A percentile compares a stretch with the other conserved stretches of the same genome.
These are phyloP conservation scores for Xylaria sp. DNA, from an alignment of 2,329 filamentous ascomycete species.

Conservation along the genomic window DNA sequence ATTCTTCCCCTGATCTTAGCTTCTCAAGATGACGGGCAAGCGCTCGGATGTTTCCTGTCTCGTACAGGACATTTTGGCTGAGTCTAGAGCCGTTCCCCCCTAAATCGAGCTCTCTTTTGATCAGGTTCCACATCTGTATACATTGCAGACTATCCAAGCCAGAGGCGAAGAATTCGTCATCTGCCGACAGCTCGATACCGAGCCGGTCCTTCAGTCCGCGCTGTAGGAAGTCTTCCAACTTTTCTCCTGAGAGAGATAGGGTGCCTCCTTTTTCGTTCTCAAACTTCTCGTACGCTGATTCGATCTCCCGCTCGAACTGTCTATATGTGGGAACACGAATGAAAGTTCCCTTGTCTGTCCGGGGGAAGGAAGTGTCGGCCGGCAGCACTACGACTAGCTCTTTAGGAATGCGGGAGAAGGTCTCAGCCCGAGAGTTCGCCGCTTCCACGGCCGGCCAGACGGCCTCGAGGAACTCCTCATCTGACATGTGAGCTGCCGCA, in stretches of 20 bases:
- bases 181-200: conserved; percentile 32
- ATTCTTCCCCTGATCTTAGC: conserved; percentile 34
- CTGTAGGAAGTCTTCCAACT: conserved; percentile 33
- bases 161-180: conserved; percentile 46
- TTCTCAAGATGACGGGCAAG: conserved; percentile 38
- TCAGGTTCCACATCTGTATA: conserved; percentile 41
- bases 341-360: conserved; percentile 67
- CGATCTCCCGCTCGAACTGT: conserved; percentile 59
- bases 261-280: conserved; percentile 36
- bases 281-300: conserved; percentile 53
- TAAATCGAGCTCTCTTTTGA: conserved; percentile 44
- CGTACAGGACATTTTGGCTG: conserved; percentile 48
- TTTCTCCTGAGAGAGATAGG: conserved; percentile 20
- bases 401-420: conserved; percentile 62
- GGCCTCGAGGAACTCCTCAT: conserved; percentile 57
- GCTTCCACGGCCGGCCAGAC: conserved; percentile 62
- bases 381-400: conserved; percentile 64
- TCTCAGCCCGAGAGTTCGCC: conserved; percentile 61
- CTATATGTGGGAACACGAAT: conserved; percentile 63
- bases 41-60: conserved; percentile 44
- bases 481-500: conserved; percentile 53
- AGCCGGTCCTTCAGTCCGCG: conserved; percentile 32
- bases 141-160: conserved; percentile 48
- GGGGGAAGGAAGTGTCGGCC: conserved; percentile 57
- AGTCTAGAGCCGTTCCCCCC: conserved; percentile 37